Conservation (phyloP, 495 filamentous ascomycete species). For the Elasticomyces elasticus region DNA sequence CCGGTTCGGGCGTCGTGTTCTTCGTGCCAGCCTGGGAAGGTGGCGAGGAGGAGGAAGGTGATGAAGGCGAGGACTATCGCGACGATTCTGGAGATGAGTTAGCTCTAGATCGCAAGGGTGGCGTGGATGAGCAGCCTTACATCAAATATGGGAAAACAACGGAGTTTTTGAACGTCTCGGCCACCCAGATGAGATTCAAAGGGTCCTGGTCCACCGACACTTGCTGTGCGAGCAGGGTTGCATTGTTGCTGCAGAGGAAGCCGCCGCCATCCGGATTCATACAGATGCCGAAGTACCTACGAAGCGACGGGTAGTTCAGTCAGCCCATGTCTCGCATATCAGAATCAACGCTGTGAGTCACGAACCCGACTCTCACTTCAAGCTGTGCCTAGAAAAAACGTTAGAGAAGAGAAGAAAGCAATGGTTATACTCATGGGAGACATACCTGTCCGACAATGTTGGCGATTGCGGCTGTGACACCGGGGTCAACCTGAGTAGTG, state of each 20-base stretch:
- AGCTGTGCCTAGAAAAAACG: too few relatives aligned
- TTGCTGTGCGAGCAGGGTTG: slow-evolving; percentile 59
- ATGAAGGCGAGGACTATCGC: slow-evolving; percentile 74
- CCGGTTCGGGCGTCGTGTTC: slow-evolving; percentile 52
- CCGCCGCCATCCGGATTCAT: slow-evolving; percentile 60
- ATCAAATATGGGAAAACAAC: slow-evolving; percentile 74
- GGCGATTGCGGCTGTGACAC: slow-evolving; percentile 61
- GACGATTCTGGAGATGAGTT: slow-evolving; percentile 48
- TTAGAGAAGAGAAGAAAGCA: too few relatives aligned
- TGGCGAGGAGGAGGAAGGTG: slow-evolving; percentile 63
- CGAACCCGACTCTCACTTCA: too few relatives aligned
- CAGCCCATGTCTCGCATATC: too few relatives aligned
- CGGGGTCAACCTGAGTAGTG: slow-evolving; percentile 74
- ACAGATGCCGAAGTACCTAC: slow-evolving; percentile 69
- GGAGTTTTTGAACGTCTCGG: slow-evolving; percentile 67
- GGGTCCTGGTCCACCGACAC: slow-evolving; percentile 63
- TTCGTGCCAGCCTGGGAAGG: slow-evolving; percentile 75
- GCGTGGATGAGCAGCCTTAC: slow-evolving; percentile 32
- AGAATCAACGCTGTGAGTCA: too few relatives aligned
- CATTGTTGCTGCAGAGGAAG: slow-evolving; percentile 70
- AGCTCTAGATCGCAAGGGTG: not conserved
- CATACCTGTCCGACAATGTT: slow-evolving; percentile 61
- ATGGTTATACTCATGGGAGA: too few relatives aligned
- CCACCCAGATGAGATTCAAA: slow-evolving; percentile 71
- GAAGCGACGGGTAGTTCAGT: too few relatives aligned